phyloP scores from a whole-genome alignment of 1,139 yeast species.

The Pneumocystis sp. region DNA sequence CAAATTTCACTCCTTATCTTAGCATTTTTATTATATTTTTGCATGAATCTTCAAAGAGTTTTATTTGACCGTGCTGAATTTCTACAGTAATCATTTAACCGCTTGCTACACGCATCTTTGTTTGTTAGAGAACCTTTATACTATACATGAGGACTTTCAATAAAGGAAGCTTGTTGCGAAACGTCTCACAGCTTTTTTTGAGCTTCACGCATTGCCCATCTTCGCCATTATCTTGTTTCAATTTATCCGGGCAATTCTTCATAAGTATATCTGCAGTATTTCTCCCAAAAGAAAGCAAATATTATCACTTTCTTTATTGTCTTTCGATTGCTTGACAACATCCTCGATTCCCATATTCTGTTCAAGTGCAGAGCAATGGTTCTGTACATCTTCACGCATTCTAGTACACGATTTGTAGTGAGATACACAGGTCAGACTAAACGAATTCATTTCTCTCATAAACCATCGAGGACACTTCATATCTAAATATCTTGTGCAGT shows the following conservation, averaged over 20 bases:
- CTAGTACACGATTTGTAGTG: neutral
- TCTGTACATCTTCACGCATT: neutral
- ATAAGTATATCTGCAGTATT: neutral
- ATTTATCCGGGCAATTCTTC: neutral
- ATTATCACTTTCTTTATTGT: too few relatives aligned
- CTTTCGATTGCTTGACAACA: neutral
- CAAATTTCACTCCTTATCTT: too few relatives aligned
- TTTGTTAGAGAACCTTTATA: neutral
- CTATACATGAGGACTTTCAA: neutral
- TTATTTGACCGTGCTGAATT: neutral
- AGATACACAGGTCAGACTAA: neutral
- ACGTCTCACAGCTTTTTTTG: neutral
- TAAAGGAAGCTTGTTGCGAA: too few relatives aligned
- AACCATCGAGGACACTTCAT: neutral
- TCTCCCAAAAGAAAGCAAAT: neutral
- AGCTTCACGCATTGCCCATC: neutral
- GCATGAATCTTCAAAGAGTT: neutral
- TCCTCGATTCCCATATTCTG: neutral
- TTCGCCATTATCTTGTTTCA: neutral
- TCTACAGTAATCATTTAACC: neutral
- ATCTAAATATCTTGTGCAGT: neutral
- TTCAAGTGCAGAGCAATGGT: neutral
- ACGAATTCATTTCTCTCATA: neutral
- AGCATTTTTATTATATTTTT: too few relatives aligned
- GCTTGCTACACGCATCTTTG: neutral